Conservation (phyloP, 192 early-diverging fungal species). For the Coemansia sp. region DNA sequence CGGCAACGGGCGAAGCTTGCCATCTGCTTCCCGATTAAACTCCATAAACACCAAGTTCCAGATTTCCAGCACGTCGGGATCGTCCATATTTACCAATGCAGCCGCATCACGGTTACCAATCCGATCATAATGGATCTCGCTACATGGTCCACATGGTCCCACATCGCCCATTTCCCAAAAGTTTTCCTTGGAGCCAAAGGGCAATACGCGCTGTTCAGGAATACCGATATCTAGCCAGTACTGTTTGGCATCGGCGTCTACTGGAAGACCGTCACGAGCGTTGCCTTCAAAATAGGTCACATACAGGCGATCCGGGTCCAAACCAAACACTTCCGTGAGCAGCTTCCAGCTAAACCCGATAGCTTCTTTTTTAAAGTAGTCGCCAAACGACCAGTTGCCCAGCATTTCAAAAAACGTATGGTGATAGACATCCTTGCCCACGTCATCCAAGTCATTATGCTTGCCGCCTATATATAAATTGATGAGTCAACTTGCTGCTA, state of each 20-base stretch:
- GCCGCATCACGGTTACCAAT: slow-evolving; percentile 91
- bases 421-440: slow-evolving; percentile 97
- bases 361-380: slow-evolving; percentile 98
- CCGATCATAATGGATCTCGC: slow-evolving; percentile 96
- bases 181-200: slow-evolving; percentile 91
- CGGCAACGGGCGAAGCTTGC: slow-evolving; percentile 81
- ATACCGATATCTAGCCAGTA: slow-evolving; percentile 90
- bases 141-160: slow-evolving; percentile 97
- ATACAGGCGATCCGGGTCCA: slow-evolving; percentile 87
- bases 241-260: slow-evolving; percentile 89
- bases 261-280: slow-evolving; percentile 67
- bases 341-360: slow-evolving; percentile 89
- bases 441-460: slow-evolving; percentile 99
- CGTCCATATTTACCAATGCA: slow-evolving; percentile 91
- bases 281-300: slow-evolving; percentile 97
- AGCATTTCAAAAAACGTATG: slow-evolving; percentile 99
- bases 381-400: slow-evolving; percentile 99
- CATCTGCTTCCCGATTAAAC: slow-evolving; percentile 94
- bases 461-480: slow-evolving; percentile 73
- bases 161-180: slow-evolving; percentile 99
- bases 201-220: slow-evolving; percentile 76
- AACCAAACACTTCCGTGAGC: slow-evolving; percentile 77
- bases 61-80: slow-evolving; percentile 96
- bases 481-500: neutral
- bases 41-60: slow-evolving; percentile 99